Evolutionary conservation across 129 eudicot species (phyloP), one percentile per base, ranked within the genome.

Genomic region (Ambrosia trifida): DNA sequence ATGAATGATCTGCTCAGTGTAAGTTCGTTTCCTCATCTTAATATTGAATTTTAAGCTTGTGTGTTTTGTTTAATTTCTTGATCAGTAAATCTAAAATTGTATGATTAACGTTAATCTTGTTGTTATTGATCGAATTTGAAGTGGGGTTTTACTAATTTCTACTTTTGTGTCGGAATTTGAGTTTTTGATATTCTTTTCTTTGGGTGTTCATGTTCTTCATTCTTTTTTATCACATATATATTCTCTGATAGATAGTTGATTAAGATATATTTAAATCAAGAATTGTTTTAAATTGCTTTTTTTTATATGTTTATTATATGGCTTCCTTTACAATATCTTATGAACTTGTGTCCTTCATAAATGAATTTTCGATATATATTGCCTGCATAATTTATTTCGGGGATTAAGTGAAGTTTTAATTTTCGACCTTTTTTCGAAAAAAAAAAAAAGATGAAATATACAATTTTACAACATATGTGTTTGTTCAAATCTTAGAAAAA

Each of bases 1-100:
- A 77, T 77, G 81, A 70, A 78, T 41, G 81, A 78, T 70, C 44
- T 78, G 67, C 81, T 78, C 59, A 63, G 72, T 43, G 81, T 77
- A 70, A 70, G 72, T 78, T 77, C 47, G 5, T 2, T 52, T 64
- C 66, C 65, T 11, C 50, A 46, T 35, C 69, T 73, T 33, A 63
- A 47, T 45, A 60, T 72, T 11, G 0, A 20, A 31, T 11, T 72
- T 20, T 10, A 8, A 7, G 2, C 13, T 43, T 32, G 33, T n/a
- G 17, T 16, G 31, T 33, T 33, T 33, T 63, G 40, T 35, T 12
- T 62, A 36, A 19, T 73, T 73, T 61, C 9, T 35, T 64, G 60
- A 74, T 74, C 51, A 14, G 38, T 3, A 73, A 69, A 35, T 32
- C 8, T 18, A 30, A 52, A 16, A 35, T 69, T 9, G 35, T 11